Base-by-base conservation (phyloP, 2,329 filamentous ascomycete species). In the Pestalotiopsis fici region DNA sequence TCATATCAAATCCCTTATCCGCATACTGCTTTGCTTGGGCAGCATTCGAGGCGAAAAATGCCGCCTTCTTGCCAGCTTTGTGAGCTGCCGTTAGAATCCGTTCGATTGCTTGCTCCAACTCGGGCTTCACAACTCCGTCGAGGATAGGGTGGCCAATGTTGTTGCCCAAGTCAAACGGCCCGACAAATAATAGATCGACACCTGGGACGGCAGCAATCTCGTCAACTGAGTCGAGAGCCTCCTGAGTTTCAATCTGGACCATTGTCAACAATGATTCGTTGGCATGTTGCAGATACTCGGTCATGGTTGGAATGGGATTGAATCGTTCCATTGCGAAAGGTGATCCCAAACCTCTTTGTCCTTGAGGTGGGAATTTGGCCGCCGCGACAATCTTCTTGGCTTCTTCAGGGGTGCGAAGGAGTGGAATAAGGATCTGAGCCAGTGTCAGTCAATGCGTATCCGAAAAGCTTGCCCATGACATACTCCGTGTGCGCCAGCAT, bases 191-290 rank as follows among this genome's bases (percentile, higher is more conserved):
- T 4, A 89, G 84, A 69, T 92, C 90, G 25, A 91, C 81, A 3
- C 87, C 87, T 3, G 87, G 78, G 25, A 90, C 81, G 23, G 85
- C 82, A 55, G 88, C 88, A 75, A 92, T 91, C 60, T 86, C 86
- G 39, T 91, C 88, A 1, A 91, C 84, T 13, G 79, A 78, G 1
- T 88, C 85, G 15, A 91, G 79, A 0, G 89, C 89, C 74, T 90
- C 88, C 68, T 82, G 80, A 0, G 90, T 91, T 79, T 92, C 90
- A 64, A 92, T 91, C 76, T 91, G 90, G 12, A 91, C 87, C 79
- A 91, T 89, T 18, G 87, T 90, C 67, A 91, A 75, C 25, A 91
- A 81, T 35, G 83, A 83, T 9, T 83, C 81, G 72, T 89, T 88
- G 59, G 86, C 86, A 25, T 86, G 82, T 71, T 87, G 83, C 63